Evolutionary conservation across 345 rosid species (phyloP).

Genomic region (Rhodomyrtus tomentosa): DNA sequence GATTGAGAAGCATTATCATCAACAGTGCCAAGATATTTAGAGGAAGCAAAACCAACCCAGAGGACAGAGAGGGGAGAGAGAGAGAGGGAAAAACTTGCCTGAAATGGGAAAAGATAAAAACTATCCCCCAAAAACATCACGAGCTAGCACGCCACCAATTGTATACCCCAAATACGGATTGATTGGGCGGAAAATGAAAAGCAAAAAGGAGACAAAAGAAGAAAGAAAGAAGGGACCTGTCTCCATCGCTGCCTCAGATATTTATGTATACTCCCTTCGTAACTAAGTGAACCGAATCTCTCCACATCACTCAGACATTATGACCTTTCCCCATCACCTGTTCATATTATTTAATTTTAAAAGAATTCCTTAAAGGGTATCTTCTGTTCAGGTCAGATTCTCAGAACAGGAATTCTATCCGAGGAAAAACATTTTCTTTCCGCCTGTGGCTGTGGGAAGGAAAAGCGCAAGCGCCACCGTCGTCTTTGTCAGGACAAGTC

Average conservation of each 20-base stretch:
- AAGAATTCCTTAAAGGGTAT: too few relatives aligned
- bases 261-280: not conserved
- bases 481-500: too few relatives aligned
- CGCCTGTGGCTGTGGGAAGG: too few relatives aligned
- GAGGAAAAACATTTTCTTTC: too few relatives aligned
- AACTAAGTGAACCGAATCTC: not conserved
- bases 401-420: too few relatives aligned
- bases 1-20: not conserved
- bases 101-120: slow-evolving; percentile 21
- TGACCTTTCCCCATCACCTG: too few relatives aligned
- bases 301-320: not conserved
- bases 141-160: not conserved
- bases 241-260: not conserved
- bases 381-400: too few relatives aligned
- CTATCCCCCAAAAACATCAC: slow-evolving; percentile 6
- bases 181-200: not conserved
- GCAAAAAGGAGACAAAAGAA: not conserved
- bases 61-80: slow-evolving; percentile 1
- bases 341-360: too few relatives aligned
- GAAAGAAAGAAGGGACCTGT: not conserved
- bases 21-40: too few relatives aligned
- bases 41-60: not conserved
- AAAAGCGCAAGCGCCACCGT: too few relatives aligned
- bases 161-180: not conserved
- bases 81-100: slow-evolving; percentile 17